Conservation (phyloP, 2,329 filamentous ascomycete species). For the Grosmannia huntii region DNA sequence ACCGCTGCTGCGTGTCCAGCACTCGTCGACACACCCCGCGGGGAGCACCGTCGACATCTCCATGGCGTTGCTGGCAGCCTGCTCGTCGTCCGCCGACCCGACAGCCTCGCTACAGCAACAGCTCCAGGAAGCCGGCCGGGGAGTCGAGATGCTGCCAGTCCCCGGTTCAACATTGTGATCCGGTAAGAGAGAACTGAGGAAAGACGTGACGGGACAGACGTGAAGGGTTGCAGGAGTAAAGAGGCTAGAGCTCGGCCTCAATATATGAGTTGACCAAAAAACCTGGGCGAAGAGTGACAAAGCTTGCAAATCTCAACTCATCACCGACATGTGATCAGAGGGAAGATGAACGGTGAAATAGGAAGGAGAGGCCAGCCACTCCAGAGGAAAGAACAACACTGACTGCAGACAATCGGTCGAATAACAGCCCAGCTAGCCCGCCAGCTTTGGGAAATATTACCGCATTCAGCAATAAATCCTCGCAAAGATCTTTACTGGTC, state of each 20-base stretch:
- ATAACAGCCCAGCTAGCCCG: not conserved
- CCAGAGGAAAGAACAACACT: not conserved
- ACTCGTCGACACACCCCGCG: slow-evolving; percentile 3
- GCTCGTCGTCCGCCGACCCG: not conserved
- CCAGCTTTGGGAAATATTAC: slow-evolving; percentile 1
- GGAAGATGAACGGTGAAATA: not conserved
- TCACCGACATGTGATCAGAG: not conserved
- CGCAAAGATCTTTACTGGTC: not conserved
- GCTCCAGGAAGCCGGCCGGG: not conserved
- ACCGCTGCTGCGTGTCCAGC: slow-evolving; percentile 2
- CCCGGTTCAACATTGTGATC: not conserved
- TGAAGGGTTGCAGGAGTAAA: no score
- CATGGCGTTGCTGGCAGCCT: not conserved
- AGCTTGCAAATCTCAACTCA: not conserved
- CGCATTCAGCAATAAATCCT: not conserved
- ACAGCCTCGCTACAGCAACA: not conserved
- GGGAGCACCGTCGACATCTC: slow-evolving; percentile 5
- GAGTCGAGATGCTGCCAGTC: not conserved
- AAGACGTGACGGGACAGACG: not conserved
- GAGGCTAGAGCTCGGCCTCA: no score
- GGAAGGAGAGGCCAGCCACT: not conserved
- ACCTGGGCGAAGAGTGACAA: not conserved
- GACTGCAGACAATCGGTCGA: not conserved
- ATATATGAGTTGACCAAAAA: not conserved
- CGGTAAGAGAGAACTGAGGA: not conserved